A percentile compares a stretch with the other conserved stretches of the same genome.
These are phyloP conservation scores for Gamsiella multidivaricata DNA, from an alignment of 192 early-diverging fungal species.

Conservation along the genomic window DNA sequence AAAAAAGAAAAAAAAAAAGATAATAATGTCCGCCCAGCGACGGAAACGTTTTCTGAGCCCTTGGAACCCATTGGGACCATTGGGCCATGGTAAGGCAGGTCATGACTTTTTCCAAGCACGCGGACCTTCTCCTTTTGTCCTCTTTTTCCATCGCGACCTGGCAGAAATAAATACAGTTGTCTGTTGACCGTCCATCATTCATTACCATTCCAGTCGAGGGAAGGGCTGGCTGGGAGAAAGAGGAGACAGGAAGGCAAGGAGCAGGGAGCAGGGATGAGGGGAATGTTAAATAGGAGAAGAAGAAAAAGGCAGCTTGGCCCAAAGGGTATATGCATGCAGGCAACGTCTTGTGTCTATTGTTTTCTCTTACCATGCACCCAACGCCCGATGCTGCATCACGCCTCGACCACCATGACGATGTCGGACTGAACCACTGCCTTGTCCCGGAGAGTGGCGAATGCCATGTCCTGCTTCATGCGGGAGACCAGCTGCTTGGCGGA, in stretches of 20 bases:
- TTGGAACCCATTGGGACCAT: neutral
- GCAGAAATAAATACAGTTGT: too few species aligned
- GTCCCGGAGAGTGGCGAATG: neutral
- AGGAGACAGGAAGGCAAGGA: slow-evolving; percentile 5
- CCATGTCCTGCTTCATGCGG: too few species aligned
- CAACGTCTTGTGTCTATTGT: neutral
- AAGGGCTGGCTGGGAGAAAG: slow-evolving; percentile 15
- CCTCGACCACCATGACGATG: neutral
- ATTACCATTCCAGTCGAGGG: slow-evolving; percentile 6
- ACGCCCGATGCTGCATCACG: neutral
- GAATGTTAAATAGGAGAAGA: neutral
- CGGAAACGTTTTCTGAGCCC: neutral
- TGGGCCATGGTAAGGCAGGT: too few species aligned
- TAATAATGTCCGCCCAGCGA: neutral
- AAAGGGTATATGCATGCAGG: neutral
- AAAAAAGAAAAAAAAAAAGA: too few species aligned
- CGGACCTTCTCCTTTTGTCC: neutral
- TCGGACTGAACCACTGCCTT: neutral
- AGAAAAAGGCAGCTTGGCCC: neutral
- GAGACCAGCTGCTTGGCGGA: too few species aligned
- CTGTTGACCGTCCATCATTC: neutral
- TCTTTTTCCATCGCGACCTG: neutral
- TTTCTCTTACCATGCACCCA: neutral
- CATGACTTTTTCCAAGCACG: too few species aligned
- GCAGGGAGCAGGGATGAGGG: neutral